Evolutionary conservation across 2,329 filamentous ascomycete species (phyloP).

Genomic region (Fusarium pseudonygamai): DNA sequence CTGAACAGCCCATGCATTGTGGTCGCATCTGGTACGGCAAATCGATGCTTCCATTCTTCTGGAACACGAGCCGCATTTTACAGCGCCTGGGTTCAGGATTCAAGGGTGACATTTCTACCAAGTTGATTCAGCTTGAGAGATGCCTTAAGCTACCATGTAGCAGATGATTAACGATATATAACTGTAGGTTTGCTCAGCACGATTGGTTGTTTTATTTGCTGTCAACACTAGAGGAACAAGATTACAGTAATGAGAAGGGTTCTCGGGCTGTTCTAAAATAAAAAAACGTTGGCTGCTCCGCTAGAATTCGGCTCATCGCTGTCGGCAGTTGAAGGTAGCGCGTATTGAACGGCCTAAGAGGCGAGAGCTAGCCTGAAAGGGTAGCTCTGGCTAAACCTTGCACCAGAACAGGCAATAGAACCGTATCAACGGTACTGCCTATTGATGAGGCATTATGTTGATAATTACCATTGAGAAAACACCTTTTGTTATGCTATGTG

Average conservation of each 20-base stretch:
- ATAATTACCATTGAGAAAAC: no score
- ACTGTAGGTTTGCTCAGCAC: background rate
- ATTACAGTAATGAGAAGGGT: background rate
- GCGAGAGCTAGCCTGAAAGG: background rate
- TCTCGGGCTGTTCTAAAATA: background rate
- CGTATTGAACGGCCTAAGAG: background rate
- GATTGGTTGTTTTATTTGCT: background rate
- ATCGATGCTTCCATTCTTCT: background rate
- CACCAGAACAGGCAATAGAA: no score
- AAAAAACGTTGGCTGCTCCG: background rate
- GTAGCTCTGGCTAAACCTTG: no score
- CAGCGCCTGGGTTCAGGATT: fast-evolving
- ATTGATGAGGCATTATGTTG: no score
- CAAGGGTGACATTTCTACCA: fast-evolving
- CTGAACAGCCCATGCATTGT: background rate
- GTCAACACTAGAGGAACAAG: background rate
- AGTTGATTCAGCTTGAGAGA: fast-evolving
- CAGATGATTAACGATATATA: fast-evolving
- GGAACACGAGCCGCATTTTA: background rate
- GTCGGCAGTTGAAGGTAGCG: background rate
- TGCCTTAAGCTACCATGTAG: fast-evolving
- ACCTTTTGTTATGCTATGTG: no score
- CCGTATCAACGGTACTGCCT: no score
- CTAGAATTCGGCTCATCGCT: background rate
- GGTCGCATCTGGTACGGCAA: background rate